Conservation (phyloP, 257 asterid genomes). For the Asclepias syriaca region DNA sequence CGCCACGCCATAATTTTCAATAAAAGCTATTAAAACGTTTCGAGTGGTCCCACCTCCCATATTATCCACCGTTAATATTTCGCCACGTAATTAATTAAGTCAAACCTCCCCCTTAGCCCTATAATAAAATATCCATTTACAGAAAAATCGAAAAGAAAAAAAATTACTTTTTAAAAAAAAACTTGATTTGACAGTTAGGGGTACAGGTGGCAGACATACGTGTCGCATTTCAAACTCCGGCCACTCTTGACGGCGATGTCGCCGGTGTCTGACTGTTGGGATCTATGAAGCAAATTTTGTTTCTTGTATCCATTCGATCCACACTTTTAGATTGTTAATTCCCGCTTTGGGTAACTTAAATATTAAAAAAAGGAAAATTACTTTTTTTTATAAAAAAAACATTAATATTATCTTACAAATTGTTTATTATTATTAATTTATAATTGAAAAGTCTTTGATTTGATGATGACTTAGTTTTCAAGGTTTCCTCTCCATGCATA, state of each 20-base stretch:
- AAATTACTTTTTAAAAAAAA: conserved; percentile 17
- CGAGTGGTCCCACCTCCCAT: conserved; percentile 27
- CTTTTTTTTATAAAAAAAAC: no score
- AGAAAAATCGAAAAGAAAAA: neutral
- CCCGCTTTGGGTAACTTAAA: conserved; percentile 9
- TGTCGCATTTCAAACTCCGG: conserved; percentile 31
- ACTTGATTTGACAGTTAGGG: conserved; percentile 20
- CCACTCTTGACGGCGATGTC: conserved; percentile 39
- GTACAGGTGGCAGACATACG: conserved; percentile 31
- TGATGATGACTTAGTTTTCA: conserved; percentile 21
- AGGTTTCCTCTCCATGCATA: conserved; percentile 32
- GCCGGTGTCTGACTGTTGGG: conserved; percentile 51
- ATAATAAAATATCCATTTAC: neutral
- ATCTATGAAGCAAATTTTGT: conserved; percentile 30
- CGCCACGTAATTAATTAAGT: conserved; percentile 39
- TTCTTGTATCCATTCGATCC: neutral
- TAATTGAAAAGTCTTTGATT: conserved; percentile 18
- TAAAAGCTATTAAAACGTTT: conserved; percentile 26
- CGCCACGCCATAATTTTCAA: conserved; percentile 40
- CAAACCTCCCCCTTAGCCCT: conserved; percentile 25
- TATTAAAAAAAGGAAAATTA: neutral
- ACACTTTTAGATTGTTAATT: conserved; percentile 5
- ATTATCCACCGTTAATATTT: conserved; percentile 10
- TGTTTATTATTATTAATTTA: conserved; percentile 3
- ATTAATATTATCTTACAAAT: neutral